Percentiles rank a stretch among this genome's conserved stretches.
Evolutionary conservation across 1,139 yeast species (phyloP).

Genomic region (Pichia sp.): DNA sequence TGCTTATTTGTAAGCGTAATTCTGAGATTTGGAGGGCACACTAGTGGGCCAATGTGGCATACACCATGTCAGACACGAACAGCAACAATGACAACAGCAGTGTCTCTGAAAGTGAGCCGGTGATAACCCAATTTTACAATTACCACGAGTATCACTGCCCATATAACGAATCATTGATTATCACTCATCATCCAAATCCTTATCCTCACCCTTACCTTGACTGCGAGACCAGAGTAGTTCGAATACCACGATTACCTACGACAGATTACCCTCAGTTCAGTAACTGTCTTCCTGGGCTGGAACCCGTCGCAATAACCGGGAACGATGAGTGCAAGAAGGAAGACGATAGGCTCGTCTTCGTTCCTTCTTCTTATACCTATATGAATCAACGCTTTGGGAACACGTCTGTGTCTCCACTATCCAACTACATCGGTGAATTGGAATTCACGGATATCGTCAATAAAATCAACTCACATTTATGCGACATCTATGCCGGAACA

Average conservation of each 20-base stretch:
- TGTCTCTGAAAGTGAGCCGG: not conserved
- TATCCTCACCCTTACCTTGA: slow-evolving; percentile 29
- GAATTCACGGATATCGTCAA: slow-evolving; percentile 43
- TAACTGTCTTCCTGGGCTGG: slow-evolving; percentile 49
- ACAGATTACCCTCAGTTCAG: slow-evolving; percentile 60
- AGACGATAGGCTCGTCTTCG: slow-evolving; percentile 9
- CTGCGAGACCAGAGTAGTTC: slow-evolving; percentile 49
- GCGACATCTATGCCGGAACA: slow-evolving; percentile 7
- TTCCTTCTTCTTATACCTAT: slow-evolving; percentile 20
- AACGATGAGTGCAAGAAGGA: not conserved
- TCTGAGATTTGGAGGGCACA: not conserved
- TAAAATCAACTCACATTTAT: slow-evolving; percentile 39
- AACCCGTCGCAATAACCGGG: slow-evolving; percentile 10
- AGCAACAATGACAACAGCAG: not conserved
- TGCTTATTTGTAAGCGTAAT: too few relatives aligned
- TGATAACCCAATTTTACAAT: slow-evolving; percentile 47
- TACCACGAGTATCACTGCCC: slow-evolving; percentile 56
- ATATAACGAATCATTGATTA: slow-evolving; percentile 40
- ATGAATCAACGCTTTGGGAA: slow-evolving; percentile 47
- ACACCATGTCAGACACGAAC: not conserved
- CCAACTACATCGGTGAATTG: slow-evolving; percentile 36
- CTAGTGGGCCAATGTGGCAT: not conserved
- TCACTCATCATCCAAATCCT: slow-evolving; percentile 66
- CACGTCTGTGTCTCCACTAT: slow-evolving; percentile 54
- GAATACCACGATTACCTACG: slow-evolving; percentile 53